Evolutionary conservation across 2,329 filamentous ascomycete species (phyloP).

Genomic region (Drechslerella stenobrocha): DNA sequence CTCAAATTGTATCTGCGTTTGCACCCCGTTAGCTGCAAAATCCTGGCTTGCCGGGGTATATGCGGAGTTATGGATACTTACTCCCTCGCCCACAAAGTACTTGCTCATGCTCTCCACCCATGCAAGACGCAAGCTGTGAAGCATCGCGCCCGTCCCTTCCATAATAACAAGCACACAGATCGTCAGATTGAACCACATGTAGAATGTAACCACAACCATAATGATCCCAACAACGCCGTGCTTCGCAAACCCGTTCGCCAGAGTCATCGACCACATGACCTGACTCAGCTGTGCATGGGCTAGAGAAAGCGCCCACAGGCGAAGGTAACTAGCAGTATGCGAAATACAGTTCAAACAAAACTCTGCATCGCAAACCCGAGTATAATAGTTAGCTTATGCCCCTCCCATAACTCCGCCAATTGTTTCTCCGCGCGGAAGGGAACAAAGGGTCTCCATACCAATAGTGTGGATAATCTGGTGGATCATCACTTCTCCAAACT

Average conservation of each 20-base stretch:
- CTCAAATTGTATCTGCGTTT: conserved; percentile 68
- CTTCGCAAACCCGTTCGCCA: conserved; percentile 72
- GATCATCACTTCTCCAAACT: conserved; percentile 97
- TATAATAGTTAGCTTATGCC: not conserved
- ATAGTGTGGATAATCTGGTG: conserved; percentile 99
- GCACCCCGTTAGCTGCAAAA: conserved; percentile 10
- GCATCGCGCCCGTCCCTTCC: conserved; percentile 95
- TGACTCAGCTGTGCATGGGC: conserved; percentile 97
- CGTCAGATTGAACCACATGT: conserved; percentile 84
- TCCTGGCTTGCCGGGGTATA: not conserved
- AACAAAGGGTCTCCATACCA: conserved; percentile 63
- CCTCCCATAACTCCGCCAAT: not conserved
- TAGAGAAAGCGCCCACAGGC: conserved; percentile 95
- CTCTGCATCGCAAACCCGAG: conserved; percentile 62
- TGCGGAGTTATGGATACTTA: conserved; percentile 18
- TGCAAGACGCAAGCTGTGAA: conserved; percentile 85
- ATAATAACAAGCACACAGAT: conserved; percentile 83
- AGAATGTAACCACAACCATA: conserved; percentile 79
- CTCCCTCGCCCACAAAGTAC: conserved; percentile 56
- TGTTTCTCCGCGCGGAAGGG: not conserved
- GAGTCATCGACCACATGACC: conserved; percentile 95
- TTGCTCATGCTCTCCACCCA: conserved; percentile 99
- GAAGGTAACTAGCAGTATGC: conserved; percentile 96
- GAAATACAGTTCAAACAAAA: conserved; percentile 99
- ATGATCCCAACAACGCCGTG: conserved; percentile 72